A percentile compares a stretch with the other conserved stretches of the same genome.
phyloP scores from a whole-genome alignment of 495 filamentous ascomycete genomes.

The Neurospora discreta region DNA sequence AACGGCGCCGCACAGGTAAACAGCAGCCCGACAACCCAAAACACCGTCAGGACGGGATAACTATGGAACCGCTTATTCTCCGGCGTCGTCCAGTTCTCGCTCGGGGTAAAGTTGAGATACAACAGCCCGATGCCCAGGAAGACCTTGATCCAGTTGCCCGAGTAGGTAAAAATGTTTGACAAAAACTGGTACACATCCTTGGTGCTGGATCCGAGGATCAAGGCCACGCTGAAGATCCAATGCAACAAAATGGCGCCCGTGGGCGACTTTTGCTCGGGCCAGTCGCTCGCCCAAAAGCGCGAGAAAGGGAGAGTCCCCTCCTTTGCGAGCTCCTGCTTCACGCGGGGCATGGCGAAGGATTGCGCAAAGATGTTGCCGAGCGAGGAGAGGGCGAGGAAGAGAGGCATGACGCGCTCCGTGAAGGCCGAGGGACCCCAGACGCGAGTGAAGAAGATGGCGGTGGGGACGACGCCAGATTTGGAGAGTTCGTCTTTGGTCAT shows the following conservation, averaged over 20 bases:
- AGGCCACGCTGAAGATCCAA: conserved; percentile 47
- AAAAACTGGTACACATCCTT: conserved; percentile 17
- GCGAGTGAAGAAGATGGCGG: conserved; percentile 50
- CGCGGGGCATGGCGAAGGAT: conserved; percentile 49
- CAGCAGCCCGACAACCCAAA: conserved; percentile 34
- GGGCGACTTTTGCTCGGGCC: conserved; percentile 43
- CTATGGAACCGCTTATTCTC: conserved; percentile 16
- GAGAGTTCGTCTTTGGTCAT: conserved; percentile 46
- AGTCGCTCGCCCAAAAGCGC: conserved; percentile 49
- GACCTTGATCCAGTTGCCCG: conserved; percentile 32
- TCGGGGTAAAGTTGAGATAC: conserved; percentile 29
- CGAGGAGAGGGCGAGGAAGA: conserved; percentile 52
- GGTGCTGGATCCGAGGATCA: conserved; percentile 38
- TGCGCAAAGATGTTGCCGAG: conserved; percentile 56
- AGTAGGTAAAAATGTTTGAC: conserved; percentile 24
- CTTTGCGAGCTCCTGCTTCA: conserved; percentile 49
- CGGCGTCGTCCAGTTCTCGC: conserved; percentile 21
- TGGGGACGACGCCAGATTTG: conserved; percentile 41
- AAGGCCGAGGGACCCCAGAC: conserved; percentile 34
- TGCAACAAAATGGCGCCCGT: conserved; percentile 50
- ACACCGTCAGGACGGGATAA: conserved; percentile 29
- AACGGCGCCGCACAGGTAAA: conserved; percentile 33
- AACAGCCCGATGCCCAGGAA: conserved; percentile 41
- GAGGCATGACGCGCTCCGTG: conserved; percentile 39
- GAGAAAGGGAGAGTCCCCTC: conserved; percentile 48